Conservation (phyloP, 192 early-diverging fungal genomes). For the Gaertneriomyces sp. region DNA sequence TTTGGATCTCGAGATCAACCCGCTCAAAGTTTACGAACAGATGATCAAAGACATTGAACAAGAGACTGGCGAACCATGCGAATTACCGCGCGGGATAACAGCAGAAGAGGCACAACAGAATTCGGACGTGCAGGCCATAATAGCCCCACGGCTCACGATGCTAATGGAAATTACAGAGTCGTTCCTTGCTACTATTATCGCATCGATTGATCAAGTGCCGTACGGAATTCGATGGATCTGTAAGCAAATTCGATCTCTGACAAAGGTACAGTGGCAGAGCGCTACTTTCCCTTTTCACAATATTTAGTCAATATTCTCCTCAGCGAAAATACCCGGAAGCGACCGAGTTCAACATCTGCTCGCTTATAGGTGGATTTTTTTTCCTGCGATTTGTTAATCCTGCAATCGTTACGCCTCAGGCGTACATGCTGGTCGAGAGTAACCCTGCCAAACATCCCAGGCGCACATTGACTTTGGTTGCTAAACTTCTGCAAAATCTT, state of each 20-base stretch:
- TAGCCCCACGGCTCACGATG: constrained; percentile 73
- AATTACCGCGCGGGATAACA: constrained; percentile 74
- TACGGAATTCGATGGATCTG: constrained; percentile 98
- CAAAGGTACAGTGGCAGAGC: constrained; percentile 49
- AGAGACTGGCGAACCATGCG: constrained; percentile 56
- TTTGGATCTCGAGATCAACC: constrained; percentile 90
- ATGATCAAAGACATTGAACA: constrained; percentile 75
- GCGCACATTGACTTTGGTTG: constrained; percentile 87
- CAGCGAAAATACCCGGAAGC: constrained; percentile 86
- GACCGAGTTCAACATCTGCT: constrained; percentile 83
- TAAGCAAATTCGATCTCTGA: constrained; percentile 91
- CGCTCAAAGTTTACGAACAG: constrained; percentile 85
- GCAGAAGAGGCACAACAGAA: constrained; percentile 78
- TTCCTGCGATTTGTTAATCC: constrained; percentile 96
- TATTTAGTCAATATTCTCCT: background rate
- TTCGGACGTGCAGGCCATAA: constrained; percentile 78
- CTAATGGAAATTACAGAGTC: constrained; percentile 81
- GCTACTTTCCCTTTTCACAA: constrained; percentile 14
- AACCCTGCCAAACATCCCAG: constrained; percentile 75
- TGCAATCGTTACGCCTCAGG: constrained; percentile 93
- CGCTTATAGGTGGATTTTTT: constrained; percentile 96
- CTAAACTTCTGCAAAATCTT: constrained; percentile 92
- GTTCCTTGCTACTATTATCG: constrained; percentile 84
- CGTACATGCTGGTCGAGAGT: constrained; percentile 87
- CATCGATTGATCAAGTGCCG: constrained; percentile 77